Conservation (phyloP, 768 basidiomycete genomes). For the Hericium erinaceus region DNA sequence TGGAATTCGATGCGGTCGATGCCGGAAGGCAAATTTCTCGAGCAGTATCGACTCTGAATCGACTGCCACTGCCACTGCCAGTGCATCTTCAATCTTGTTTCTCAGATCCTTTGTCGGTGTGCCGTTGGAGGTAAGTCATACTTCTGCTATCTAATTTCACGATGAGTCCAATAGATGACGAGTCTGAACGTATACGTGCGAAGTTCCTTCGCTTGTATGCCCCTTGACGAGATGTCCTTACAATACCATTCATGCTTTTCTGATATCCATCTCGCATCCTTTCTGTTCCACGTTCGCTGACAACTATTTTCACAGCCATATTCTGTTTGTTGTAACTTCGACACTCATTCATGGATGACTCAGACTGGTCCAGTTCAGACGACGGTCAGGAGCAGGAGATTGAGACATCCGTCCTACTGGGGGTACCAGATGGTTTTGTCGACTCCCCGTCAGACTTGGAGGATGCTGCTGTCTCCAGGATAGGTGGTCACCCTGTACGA, state of each 20-base stretch:
- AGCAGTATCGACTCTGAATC: too few relatives aligned
- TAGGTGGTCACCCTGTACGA: constrained; percentile 87
- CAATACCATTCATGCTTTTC: constrained; percentile 92
- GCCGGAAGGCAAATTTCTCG: too few relatives aligned
- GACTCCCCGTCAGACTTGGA: constrained; percentile 45
- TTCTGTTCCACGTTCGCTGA: constrained; percentile 9
- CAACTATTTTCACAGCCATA: neutral
- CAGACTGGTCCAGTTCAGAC: constrained; percentile 79
- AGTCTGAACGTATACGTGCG: constrained; percentile 60
- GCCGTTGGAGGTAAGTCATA: neutral
- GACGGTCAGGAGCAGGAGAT: constrained; percentile 45
- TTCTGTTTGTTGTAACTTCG: too few relatives aligned
- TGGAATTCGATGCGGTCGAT: too few relatives aligned
- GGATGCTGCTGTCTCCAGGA: constrained; percentile 81
- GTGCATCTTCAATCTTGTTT: too few relatives aligned
- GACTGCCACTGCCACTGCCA: too few relatives aligned
- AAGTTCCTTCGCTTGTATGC: constrained; percentile 47
- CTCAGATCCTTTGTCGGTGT: too few relatives aligned
- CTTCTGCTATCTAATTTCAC: neutral
- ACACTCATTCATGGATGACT: constrained; percentile 26
- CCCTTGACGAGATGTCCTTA: constrained; percentile 54
- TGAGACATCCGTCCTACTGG: constrained; percentile 70
- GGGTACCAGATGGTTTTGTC: constrained; percentile 70
- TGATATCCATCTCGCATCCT: constrained; percentile 11
- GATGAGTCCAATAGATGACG: constrained; percentile 56